Base-by-base conservation (phyloP, 495 filamentous ascomycete species). In the Xanthoparmelia taractica region DNA sequence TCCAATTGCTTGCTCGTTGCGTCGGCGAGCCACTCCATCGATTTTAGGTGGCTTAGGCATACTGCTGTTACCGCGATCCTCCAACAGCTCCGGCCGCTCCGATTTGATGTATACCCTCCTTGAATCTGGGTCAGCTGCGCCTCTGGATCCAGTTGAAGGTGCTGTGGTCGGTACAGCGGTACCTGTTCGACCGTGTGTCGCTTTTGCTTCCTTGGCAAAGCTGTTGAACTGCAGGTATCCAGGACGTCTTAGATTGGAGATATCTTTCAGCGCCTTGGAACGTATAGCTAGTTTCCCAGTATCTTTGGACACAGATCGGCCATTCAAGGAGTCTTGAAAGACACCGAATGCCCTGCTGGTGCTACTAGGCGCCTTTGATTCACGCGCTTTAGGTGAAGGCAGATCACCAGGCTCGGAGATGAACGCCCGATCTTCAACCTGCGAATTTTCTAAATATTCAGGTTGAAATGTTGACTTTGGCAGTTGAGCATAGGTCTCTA, bases 201-300 rank as follows among this genome's bases (percentile, higher is more conserved):
- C 0, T 6, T 48, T 50, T 58, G 23, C 20, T 36, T 50, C 33
- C 8, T 57, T 57, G n/a, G 55, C 61, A 27, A 63, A 63, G 29
- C 61, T 58, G 55, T 58, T 63, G 7, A 37, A 31, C 20, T 57
- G 31, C 2, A 63, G 5, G 20, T 63, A 58, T 17, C 54, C 61
- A 25, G 40, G 61, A 20, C 41, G 61, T 10, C 61, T 29, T 33
- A 63, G 10, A 8, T 63, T 63, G 4, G 61, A 63, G 11, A 63
- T 29, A 33, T 63, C 61, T 25, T 63, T 63, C 5, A 63, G 52
- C 12, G 41, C 41, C 20, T 63, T 20, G 7, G n/a, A 37, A 23
- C 17, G 8, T 8, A 23, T 10, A 8, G 20, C 1, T 13, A 15
- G 54, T 23, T 29, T 25, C 7, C 4, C n/a, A 18, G 25, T 6